Conservation (phyloP, 352 stramenopile species). For the Phytophthora uliginosa region DNA sequence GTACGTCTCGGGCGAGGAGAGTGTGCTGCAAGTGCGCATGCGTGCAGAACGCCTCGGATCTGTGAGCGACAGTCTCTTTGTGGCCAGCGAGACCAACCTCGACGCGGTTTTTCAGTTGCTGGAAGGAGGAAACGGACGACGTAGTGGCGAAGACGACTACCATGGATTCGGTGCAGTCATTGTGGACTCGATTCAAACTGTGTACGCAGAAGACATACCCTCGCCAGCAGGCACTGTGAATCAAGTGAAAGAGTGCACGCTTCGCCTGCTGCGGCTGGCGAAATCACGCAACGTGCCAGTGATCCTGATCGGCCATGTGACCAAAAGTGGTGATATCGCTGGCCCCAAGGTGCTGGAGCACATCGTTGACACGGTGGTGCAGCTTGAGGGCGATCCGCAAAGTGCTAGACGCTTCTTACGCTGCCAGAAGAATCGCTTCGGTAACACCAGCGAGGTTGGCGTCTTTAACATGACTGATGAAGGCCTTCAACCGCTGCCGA, state of each 20-base stretch:
- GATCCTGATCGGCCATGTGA: slow-evolving; percentile 97
- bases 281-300: slow-evolving; percentile 95
- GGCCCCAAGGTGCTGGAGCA: slow-evolving; percentile 94
- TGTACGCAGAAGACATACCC: slow-evolving; percentile 90
- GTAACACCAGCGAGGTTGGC: slow-evolving; percentile 96
- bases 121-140: slow-evolving; percentile 33
- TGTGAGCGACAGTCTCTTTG: slow-evolving; percentile 71
- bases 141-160: slow-evolving; percentile 5
- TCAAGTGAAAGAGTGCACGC: slow-evolving; percentile 97
- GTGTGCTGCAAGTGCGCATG: slow-evolving; percentile 95
- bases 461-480: slow-evolving; percentile 96
- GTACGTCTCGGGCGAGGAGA: slow-evolving; percentile 98
- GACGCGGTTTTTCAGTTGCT: slow-evolving; percentile 78
- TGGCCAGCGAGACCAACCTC: slow-evolving; percentile 89
- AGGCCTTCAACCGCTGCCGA: slow-evolving; percentile 81
- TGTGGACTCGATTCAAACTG: slow-evolving; percentile 98
- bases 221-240: slow-evolving; percentile 89
- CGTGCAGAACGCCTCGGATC: slow-evolving; percentile 90
- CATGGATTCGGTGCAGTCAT: slow-evolving; percentile 82
- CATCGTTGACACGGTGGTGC: slow-evolving; percentile 97
- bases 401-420: slow-evolving; percentile 91
- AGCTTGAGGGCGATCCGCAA: slow-evolving; percentile 94
- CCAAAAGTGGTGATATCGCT: slow-evolving; percentile 97
- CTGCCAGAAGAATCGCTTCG: slow-evolving; percentile 98
- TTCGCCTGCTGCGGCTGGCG: slow-evolving; percentile 93